Evolutionary conservation across 108 stramenopile species (phyloP).

Genomic region (Pelagomonas calceolata): DNA sequence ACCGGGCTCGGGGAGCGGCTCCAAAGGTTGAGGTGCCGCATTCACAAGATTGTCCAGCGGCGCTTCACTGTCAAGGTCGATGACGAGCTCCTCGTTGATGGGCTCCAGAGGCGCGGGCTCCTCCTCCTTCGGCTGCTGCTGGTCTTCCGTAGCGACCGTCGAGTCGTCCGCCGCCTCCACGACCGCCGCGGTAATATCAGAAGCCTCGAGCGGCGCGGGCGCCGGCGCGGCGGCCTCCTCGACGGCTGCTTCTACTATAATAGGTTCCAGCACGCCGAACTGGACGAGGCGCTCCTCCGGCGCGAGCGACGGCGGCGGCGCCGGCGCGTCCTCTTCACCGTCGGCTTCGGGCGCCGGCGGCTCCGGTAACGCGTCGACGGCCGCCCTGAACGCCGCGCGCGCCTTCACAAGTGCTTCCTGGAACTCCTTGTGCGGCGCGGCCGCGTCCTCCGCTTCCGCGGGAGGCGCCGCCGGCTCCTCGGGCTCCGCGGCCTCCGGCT

Average conservation of each 20-base stretch:
- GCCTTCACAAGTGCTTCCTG: not conserved
- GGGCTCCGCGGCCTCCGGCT: not conserved
- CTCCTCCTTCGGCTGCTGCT: not conserved
- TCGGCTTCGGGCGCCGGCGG: not conserved
- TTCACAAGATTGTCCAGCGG: not conserved
- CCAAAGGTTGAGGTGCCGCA: slow-evolving; percentile 6
- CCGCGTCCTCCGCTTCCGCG: not conserved
- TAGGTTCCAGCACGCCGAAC: not conserved
- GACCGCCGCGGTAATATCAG: not conserved
- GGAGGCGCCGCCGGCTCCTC: not conserved
- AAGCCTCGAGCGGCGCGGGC: too few species aligned
- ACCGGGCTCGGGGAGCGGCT: slow-evolving; percentile 20
- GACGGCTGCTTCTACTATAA: not conserved
- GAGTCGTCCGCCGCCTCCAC: not conserved
- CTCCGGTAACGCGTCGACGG: not conserved
- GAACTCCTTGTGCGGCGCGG: not conserved
- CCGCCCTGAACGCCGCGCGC: not conserved
- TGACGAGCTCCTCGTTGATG: not conserved
- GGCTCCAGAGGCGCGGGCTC: not conserved
- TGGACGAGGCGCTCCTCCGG: not conserved
- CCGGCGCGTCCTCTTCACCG: not conserved
- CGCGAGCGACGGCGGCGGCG: not conserved
- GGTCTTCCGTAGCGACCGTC: not conserved
- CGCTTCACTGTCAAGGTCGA: not conserved
- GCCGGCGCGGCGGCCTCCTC: slow-evolving; percentile 10